phyloP scores from a whole-genome alignment of 768 basidiomycete species.

The Lactarius psammicola region DNA sequence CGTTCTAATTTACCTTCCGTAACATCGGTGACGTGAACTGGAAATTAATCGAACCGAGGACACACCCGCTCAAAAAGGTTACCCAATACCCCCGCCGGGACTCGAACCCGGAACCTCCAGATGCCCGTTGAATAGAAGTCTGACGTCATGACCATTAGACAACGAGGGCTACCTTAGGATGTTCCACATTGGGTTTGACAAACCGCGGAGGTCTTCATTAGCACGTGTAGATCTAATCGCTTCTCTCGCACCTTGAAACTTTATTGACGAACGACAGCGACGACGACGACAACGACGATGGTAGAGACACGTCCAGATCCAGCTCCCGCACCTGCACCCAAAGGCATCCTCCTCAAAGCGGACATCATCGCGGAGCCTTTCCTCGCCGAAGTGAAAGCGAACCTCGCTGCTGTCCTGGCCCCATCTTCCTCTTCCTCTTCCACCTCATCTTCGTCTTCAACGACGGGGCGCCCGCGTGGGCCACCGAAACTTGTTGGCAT shows the following conservation, averaged over 20 bases:
- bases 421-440: too few relatives aligned
- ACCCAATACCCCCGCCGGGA: slow-evolving; percentile 66
- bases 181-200: neutral
- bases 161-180: slow-evolving; percentile 55
- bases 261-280: neutral
- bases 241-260: neutral
- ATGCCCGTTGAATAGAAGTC: slow-evolving; percentile 63
- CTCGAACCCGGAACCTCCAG: slow-evolving; percentile 88
- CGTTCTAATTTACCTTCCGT: neutral
- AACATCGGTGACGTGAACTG: too few relatives aligned
- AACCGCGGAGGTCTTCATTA: neutral
- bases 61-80: slow-evolving; percentile 15
- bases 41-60: too few relatives aligned
- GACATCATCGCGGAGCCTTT: slow-evolving; percentile 73
- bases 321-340: slow-evolving; percentile 39
- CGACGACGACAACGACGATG: neutral
- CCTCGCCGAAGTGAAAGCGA: slow-evolving; percentile 61
- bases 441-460: neutral
- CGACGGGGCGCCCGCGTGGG: slow-evolving; percentile 27
- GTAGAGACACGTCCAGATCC: neutral
- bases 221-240: neutral
- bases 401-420: slow-evolving; percentile 38
- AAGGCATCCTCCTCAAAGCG: slow-evolving; percentile 77
- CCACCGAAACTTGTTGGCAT: slow-evolving; percentile 86
- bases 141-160: slow-evolving; percentile 92